Conservation (phyloP, 1,139 yeast genomes). For the Sugiyamaella neomexicana region DNA sequence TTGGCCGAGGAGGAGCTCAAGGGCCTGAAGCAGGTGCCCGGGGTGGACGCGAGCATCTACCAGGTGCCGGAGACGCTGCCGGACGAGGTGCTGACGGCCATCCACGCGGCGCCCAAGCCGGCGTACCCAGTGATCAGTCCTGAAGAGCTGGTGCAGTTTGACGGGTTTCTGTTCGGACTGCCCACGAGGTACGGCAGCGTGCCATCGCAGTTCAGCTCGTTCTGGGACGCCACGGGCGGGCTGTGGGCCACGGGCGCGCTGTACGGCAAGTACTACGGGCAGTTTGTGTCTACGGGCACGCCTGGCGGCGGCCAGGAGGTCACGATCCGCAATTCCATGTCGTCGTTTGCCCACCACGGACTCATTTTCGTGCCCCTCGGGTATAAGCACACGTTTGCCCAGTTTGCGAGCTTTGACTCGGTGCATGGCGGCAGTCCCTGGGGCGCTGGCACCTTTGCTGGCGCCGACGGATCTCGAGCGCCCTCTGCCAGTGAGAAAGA, state of each 20-base stretch:
- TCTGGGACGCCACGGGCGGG: slow-evolving; percentile 62
- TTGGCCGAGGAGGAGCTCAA: slow-evolving; percentile 57
- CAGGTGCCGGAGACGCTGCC: slow-evolving; percentile 63
- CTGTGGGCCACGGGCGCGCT: slow-evolving; percentile 61
- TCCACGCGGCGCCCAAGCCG: slow-evolving; percentile 54
- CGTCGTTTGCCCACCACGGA: slow-evolving; percentile 61
- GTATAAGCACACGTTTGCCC: slow-evolving; percentile 52
- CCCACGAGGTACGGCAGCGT: slow-evolving; percentile 65
- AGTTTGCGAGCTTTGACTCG: slow-evolving; percentile 55
- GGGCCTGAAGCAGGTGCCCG: slow-evolving; percentile 59
- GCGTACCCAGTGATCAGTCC: slow-evolving; percentile 54
- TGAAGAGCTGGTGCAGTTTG: slow-evolving; percentile 52
- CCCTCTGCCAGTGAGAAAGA: slow-evolving; percentile 60
- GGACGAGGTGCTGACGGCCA: slow-evolving; percentile 47
- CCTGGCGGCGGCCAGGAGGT: slow-evolving; percentile 68
- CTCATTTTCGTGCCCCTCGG: slow-evolving; percentile 63
- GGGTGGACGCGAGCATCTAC: slow-evolving; percentile 58
- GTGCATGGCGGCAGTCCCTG: slow-evolving; percentile 74
- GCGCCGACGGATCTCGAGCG: slow-evolving; percentile 64
- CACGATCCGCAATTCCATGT: slow-evolving; percentile 52
- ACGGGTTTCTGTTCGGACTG: slow-evolving; percentile 62
- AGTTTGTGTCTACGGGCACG: slow-evolving; percentile 58
- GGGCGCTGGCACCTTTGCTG: slow-evolving; percentile 70
- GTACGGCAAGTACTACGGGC: slow-evolving; percentile 57
- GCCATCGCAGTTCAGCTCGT: slow-evolving; percentile 64